Percentiles rank a stretch among this genome's conserved stretches.
These are phyloP conservation scores for Fraxinus sp. DNA, from an alignment of 305 asterid genomes.

Conservation along the genomic window DNA sequence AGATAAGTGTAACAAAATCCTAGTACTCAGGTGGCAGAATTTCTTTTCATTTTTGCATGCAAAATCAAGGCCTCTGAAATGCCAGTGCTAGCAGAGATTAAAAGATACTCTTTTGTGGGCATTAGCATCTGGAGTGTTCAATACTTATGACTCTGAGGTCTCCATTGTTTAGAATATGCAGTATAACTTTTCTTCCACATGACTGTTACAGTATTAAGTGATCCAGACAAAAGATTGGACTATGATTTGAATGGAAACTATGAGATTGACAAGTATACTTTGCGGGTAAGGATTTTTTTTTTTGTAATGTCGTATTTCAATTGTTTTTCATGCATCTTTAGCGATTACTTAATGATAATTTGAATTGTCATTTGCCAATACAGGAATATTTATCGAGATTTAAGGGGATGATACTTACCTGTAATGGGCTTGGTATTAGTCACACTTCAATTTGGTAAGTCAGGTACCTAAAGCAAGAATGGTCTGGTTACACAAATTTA, in stretches of 20 bases:
- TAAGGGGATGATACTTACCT: conserved; percentile 69
- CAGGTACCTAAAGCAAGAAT: conserved; percentile 14
- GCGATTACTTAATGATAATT: conserved; percentile 16
- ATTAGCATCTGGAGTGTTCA: not conserved
- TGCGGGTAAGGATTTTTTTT: conserved; percentile 41
- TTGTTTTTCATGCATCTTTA: conserved; percentile 18
- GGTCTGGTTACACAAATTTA: not conserved
- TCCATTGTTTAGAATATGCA: not conserved
- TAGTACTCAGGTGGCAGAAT: not conserved
- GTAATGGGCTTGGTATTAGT: conserved; percentile 66
- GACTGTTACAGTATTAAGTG: conserved; percentile 53
- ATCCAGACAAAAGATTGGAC: conserved; percentile 60
- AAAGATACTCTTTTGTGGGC: not conserved
- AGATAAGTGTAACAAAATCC: not conserved
- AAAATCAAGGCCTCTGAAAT: not conserved
- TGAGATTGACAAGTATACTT: conserved; percentile 60
- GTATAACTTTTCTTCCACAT: conserved; percentile 9
- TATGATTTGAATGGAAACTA: conserved; percentile 60
- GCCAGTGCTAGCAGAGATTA: not conserved
- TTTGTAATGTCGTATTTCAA: conserved; percentile 2
- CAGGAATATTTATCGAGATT: conserved; percentile 68
- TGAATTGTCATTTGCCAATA: conserved; percentile 18
- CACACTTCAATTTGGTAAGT: conserved; percentile 52
- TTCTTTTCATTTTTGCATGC: not conserved
- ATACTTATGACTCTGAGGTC: conserved; percentile 10